Evolutionary conservation across 78 protist genomes (phyloP).

Genomic region (Monocercomonoides exilis): DNA sequence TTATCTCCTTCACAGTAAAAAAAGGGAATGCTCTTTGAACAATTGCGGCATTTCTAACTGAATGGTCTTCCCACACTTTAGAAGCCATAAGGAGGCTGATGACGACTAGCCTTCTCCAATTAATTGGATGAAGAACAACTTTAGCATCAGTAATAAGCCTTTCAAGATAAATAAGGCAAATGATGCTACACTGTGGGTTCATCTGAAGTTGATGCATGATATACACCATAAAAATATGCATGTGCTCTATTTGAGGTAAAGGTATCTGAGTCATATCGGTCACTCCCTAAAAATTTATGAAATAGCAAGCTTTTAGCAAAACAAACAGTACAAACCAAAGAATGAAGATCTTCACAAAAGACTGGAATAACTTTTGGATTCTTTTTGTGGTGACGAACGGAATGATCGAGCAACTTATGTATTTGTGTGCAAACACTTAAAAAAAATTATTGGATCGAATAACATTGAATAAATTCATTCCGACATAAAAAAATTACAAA

Average conservation of each 20-base stretch:
- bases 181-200: constrained; percentile 2
- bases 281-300: background rate
- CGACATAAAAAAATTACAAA: background rate
- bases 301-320: background rate
- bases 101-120: constrained; percentile 6
- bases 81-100: background rate
- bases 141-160: background rate
- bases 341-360: constrained; percentile 3
- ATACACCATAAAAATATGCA: background rate
- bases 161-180: background rate
- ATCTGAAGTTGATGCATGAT: background rate
- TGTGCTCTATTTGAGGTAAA: background rate
- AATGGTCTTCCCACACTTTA: constrained; percentile 16
- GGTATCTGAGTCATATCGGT: background rate
- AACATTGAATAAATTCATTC: background rate
- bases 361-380: constrained; percentile 12
- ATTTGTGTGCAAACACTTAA: constrained; percentile 4
- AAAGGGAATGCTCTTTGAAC: constrained; percentile 3
- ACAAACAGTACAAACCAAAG: background rate
- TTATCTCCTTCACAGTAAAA: background rate
- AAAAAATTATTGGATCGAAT: background rate
- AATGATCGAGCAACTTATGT: background rate
- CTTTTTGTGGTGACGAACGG: background rate
- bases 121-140: constrained; percentile 2
- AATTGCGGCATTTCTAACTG: background rate